Evolutionary conservation across 305 asterid species (phyloP), one percentile per base, ranked within the genome.

Genomic region (Euphrasia arctica): DNA sequence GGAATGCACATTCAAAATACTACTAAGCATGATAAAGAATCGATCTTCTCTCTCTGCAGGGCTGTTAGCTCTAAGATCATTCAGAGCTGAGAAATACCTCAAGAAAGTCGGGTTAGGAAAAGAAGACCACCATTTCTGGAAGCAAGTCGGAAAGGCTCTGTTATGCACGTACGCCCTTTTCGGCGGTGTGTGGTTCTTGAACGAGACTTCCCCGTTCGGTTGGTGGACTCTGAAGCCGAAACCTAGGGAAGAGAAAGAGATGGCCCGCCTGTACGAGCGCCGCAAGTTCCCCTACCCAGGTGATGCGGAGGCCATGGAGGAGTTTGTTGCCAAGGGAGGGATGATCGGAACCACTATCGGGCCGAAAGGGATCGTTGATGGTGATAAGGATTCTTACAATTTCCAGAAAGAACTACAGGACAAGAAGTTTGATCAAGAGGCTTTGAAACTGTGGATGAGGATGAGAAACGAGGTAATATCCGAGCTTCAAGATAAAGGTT

Each of bases 331-430:
- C 1, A 82, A 83, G 54, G 98, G 97, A 22, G 98, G 98, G 66
- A 90, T 90, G 97, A 90, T 90, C 10, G 97, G 97, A 14, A 90
- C 97, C 2, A 74, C 82, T 15, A 83, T 90, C 29, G 97, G 95
- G 71, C 96, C 97, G 0, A 92, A 87, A 80, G 98, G 98, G 55
- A 52, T 80, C 3, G 31, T 87, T 2, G 98, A 87, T 32, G 61
- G 76, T 0, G 95, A 89, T 62, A 75, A 72, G 64, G 96, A 83
- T 69, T 65, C 86, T 0, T 65, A 57, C 58, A 87, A 84, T 72
- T 84, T 73, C 70, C 84, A 92, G 83, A 90, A 90, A 62, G 83
- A 67, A 15, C 73, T 93, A 89, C 95, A 93, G 86, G 94, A 90
- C 72, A 76, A 87, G 78, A 93, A 85, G 82, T 63, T 90, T 22